These are phyloP conservation scores for Cercospora canescens DNA, from an alignment of 2,329 filamentous ascomycete species.

Conservation along the genomic window DNA sequence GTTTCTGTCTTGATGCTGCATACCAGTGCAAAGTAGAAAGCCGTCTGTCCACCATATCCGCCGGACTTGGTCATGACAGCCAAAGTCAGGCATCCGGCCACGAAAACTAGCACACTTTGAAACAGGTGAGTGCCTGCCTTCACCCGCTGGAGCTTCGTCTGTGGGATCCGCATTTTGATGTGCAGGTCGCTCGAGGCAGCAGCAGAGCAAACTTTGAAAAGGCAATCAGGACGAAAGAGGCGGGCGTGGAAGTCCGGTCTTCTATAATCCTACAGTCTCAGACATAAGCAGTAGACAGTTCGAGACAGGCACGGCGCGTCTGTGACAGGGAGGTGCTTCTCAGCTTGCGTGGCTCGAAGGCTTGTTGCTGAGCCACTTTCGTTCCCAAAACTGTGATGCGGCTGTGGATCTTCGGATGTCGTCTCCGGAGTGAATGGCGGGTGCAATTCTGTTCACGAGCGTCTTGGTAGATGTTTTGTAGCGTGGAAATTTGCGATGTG, in stretches of 20 bases:
- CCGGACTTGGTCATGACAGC: slow-evolving; percentile 58
- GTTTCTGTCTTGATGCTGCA: slow-evolving; percentile 22
- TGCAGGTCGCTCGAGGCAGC: background rate
- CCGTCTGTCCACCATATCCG: slow-evolving; percentile 54
- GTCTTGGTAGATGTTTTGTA: background rate
- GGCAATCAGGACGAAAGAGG: background rate
- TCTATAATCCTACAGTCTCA: slow-evolving; percentile 9
- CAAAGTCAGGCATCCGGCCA: slow-evolving; percentile 59
- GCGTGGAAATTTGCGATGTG: background rate
- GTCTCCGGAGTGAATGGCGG: background rate
- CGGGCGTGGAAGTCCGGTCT: background rate
- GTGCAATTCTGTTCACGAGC: background rate
- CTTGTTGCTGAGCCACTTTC: slow-evolving; percentile 11
- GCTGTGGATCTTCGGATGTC: background rate
- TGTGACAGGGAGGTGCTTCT: slow-evolving; percentile 1
- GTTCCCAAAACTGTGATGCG: background rate
- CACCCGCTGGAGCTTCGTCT: slow-evolving; percentile 53
- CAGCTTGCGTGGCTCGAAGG: slow-evolving; percentile 17
- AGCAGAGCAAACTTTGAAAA: background rate
- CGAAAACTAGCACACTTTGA: slow-evolving; percentile 58
- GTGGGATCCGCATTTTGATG: slow-evolving; percentile 43
- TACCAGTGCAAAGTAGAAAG: slow-evolving; percentile 61
- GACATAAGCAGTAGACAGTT: slow-evolving; percentile 16
- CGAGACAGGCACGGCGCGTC: slow-evolving; percentile 7
- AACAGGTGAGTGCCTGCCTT: slow-evolving; percentile 57